Percentiles rank a stretch among this genome's conserved stretches.
These are phyloP conservation scores for Cryphonectria carpinicola DNA, from an alignment of 2,329 filamentous ascomycete species.

Conservation along the genomic window DNA sequence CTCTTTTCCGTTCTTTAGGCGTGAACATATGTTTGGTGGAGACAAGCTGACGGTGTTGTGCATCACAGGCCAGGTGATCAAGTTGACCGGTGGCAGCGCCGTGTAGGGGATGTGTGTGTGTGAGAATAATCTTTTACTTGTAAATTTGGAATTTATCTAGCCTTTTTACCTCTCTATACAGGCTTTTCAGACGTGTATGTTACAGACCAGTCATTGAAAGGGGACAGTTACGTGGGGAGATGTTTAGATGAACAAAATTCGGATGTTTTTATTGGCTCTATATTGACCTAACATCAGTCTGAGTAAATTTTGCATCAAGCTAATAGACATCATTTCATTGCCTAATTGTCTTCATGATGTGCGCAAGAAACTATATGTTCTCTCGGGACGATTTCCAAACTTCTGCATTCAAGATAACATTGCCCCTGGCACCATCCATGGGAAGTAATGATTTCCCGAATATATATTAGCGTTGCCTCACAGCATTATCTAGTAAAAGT, in stretches of 20 bases:
- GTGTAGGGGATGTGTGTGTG: slow-evolving; percentile 30
- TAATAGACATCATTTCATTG: neutral
- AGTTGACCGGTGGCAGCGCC: slow-evolving; percentile 43
- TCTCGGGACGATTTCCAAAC: neutral
- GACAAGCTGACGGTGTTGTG: slow-evolving; percentile 10
- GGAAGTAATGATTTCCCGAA: neutral
- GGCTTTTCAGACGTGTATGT: neutral
- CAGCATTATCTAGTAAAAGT: neutral
- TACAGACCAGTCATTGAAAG: neutral
- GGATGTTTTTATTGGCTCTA: neutral
- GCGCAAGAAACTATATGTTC: neutral
- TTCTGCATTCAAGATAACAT: neutral
- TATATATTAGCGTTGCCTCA: neutral
- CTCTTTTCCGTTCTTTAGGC: slow-evolving; percentile 8
- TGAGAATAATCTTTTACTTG: neutral
- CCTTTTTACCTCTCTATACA: neutral
- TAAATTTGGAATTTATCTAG: neutral
- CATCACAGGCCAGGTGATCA: slow-evolving; percentile 43
- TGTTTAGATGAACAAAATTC: neutral
- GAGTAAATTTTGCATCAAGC: neutral
- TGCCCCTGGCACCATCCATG: neutral
- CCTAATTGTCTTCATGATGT: neutral
- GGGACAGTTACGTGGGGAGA: neutral
- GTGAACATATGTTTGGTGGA: neutral
- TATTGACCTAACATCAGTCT: neutral